Base-by-base conservation (phyloP, 2,329 filamentous ascomycete genomes). In the Sordariomycetes sp. region DNA sequence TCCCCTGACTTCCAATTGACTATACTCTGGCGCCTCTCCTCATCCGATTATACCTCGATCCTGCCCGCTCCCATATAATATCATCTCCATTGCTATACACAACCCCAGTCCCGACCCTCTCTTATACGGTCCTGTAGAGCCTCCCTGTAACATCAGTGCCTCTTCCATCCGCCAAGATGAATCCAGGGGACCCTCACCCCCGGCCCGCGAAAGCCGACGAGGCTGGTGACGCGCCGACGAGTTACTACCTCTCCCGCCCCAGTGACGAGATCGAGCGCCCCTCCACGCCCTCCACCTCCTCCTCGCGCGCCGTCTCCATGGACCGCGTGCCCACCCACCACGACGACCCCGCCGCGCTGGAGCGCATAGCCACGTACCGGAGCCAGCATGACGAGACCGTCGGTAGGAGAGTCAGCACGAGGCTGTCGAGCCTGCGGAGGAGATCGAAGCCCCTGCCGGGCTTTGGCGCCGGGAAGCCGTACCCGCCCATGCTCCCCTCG, bases 391-490 rank as follows among this genome's bases (percentile, higher is more conserved):
- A 77, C 62, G 79, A 73, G 58, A 92, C 88, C 2, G 88, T 92
- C n/a, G 88, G 88, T 61, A 71, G 76, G 34, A 70, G 69, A 61
- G 65, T 65, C 58, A 74, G 70, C 55, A 52, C 43, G 2, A 14
- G 55, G 25, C 16, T 24, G 16, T 53, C 46, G n/a, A 72, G 73
- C 59, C 60, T 70, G 18, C 74, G 70, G 67, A 77, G 72, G 53
- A 73, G 80, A 54, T 82, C 76, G 5, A 83, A 73, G 66, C 84
- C 87, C 0, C 67, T 91, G 59, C 88, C 88, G 1, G 71, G 74
- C 7, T 89, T 91, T 69, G 88, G 88, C 40, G 83, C 77, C 58
- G 87, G 86, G n/a, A 92, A 90, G 72, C 77, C 84, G 0, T 90
- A 83, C 65, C 89, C 89, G 3, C 88, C 88, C 3, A 76, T 74